These are phyloP conservation scores for Xylaria scruposa DNA, from an alignment of 495 filamentous ascomycete species.

Conservation along the genomic window DNA sequence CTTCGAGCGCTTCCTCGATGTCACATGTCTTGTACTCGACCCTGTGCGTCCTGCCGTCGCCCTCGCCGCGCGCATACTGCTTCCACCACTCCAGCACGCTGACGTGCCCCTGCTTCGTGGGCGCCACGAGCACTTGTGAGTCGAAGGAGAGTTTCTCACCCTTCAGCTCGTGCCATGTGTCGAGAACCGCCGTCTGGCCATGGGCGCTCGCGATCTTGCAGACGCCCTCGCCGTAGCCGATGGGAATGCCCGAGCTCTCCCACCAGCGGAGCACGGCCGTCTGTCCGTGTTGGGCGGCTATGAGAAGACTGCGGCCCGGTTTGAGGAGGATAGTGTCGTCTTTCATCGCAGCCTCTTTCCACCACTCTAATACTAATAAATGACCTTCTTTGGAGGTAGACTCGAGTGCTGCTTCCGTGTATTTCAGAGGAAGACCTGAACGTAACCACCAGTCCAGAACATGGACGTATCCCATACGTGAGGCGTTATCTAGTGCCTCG, in stretches of 20 bases:
- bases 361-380: slow-evolving; percentile 87
- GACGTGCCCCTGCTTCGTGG: slow-evolving; percentile 85
- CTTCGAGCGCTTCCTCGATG: slow-evolving; percentile 92
- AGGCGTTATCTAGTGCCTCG: slow-evolving; percentile 87
- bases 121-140: slow-evolving; percentile 83
- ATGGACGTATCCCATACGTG: slow-evolving; percentile 78
- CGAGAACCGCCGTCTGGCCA: slow-evolving; percentile 85
- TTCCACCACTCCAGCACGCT: slow-evolving; percentile 94
- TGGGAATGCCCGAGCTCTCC: slow-evolving; percentile 76
- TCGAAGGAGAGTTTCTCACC: slow-evolving; percentile 87
- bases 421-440: slow-evolving; percentile 79
- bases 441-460: slow-evolving; percentile 92
- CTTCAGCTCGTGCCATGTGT: slow-evolving; percentile 78
- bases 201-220: slow-evolving; percentile 83
- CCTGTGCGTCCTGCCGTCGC: slow-evolving; percentile 50
- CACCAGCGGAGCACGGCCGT: slow-evolving; percentile 79
- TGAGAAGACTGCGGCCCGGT: slow-evolving; percentile 79
- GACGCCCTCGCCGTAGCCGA: slow-evolving; percentile 75
- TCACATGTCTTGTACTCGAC: slow-evolving; percentile 96
- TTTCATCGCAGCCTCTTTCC: slow-evolving; percentile 68
- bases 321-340: slow-evolving; percentile 61
- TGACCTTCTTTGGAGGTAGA: slow-evolving; percentile 83
- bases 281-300: slow-evolving; percentile 80
- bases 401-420: slow-evolving; percentile 85
- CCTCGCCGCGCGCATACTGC: slow-evolving; percentile 65